These are phyloP conservation scores for Pseudozyma tsukubaensis DNA, from an alignment of 1,284 basidiomycete species.

Conservation along the genomic window DNA sequence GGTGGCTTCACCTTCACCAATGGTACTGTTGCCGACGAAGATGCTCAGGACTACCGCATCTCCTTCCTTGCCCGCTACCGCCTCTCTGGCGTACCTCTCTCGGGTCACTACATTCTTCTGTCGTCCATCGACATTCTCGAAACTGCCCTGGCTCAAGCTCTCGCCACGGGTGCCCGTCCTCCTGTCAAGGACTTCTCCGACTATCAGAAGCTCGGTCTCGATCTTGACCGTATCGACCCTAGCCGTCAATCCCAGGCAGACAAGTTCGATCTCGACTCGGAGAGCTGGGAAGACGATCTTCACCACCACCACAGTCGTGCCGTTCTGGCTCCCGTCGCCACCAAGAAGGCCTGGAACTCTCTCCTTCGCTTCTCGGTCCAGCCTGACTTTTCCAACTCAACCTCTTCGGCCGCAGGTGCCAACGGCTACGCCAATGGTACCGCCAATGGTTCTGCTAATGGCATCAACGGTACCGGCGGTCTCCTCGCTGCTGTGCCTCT, in stretches of 20 bases:
- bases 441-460: slow-evolving; percentile 13
- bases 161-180: slow-evolving; percentile 71
- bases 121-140: slow-evolving; percentile 85
- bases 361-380: slow-evolving; percentile 71
- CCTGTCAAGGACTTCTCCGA: slow-evolving; percentile 50
- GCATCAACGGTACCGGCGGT: slow-evolving; percentile 10
- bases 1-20: slow-evolving; percentile 55
- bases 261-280: slow-evolving; percentile 53
- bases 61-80: slow-evolving; percentile 83
- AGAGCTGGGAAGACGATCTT: slow-evolving; percentile 3
- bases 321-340: slow-evolving; percentile 70
- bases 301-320: slow-evolving; percentile 29
- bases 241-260: slow-evolving; percentile 48
- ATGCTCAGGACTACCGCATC: slow-evolving; percentile 55
- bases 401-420: slow-evolving; percentile 3
- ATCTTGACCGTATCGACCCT: slow-evolving; percentile 49
- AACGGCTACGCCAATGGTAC: slow-evolving; percentile 15
- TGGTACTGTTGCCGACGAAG: slow-evolving; percentile 12
- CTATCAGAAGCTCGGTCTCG: slow-evolving; percentile 45
- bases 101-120: slow-evolving; percentile 86
- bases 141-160: slow-evolving; percentile 81
- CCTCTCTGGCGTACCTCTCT: slow-evolving; percentile 79
- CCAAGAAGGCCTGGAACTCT: slow-evolving; percentile 76
- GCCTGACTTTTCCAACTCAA: slow-evolving; percentile 19
- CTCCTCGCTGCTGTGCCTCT: slow-evolving; percentile 49